Percentiles rank a stretch among this genome's conserved stretches.
Evolutionary conservation across 352 stramenopile genomes (phyloP).

Genomic region (Saprolegnia diclina): DNA sequence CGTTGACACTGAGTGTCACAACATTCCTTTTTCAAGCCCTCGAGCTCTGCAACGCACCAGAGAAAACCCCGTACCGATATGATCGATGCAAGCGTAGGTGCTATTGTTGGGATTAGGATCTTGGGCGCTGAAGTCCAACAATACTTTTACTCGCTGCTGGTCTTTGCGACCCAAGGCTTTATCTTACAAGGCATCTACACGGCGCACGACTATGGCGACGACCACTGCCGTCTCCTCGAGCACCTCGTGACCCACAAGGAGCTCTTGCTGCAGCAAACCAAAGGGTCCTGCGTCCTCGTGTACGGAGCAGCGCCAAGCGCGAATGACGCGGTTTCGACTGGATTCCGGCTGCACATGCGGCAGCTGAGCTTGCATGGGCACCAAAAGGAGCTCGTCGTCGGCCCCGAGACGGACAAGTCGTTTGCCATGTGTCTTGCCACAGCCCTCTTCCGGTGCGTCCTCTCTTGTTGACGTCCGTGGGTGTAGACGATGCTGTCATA

Average conservation of each 20-base stretch:
- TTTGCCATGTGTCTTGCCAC: conserved; percentile 60
- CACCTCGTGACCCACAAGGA: conserved; percentile 45
- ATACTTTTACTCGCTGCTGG: conserved; percentile 62
- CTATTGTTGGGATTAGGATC: conserved; percentile 30
- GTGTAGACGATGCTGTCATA: not conserved
- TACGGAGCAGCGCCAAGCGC: conserved; percentile 28
- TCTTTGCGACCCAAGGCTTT: conserved; percentile 57
- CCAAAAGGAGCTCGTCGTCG: conserved; percentile 61
- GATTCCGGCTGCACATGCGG: conserved; percentile 29
- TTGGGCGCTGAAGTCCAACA: conserved; percentile 54
- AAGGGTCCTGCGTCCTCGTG: conserved; percentile 51
- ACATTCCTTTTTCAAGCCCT: not conserved
- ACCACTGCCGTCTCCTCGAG: conserved; percentile 35
- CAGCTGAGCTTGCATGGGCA: conserved; percentile 26
- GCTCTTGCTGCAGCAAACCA: conserved; percentile 58
- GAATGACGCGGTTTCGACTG: not conserved
- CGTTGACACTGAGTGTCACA: not conserved
- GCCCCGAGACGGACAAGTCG: conserved; percentile 58
- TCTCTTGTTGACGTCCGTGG: not conserved
- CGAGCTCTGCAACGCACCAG: not conserved
- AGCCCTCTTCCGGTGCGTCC: conserved; percentile 39
- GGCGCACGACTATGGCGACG: conserved; percentile 31
- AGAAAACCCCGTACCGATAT: not conserved
- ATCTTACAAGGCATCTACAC: conserved; percentile 51
- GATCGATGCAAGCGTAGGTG: not conserved